Conservation (phyloP, 73 alveolate genomes). For the Tetrahymena elliotti region DNA sequence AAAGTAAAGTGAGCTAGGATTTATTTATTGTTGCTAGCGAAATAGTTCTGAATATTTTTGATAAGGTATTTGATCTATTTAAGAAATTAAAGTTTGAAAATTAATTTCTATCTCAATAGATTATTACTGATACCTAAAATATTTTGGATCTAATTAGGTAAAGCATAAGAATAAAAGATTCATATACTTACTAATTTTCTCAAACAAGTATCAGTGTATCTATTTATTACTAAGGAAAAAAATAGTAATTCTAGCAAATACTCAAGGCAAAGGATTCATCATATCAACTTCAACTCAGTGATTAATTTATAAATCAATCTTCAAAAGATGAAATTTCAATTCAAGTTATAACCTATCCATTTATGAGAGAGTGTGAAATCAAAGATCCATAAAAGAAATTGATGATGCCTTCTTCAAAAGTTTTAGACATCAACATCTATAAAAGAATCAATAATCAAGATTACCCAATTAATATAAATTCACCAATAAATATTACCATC, state of each 20-base stretch:
- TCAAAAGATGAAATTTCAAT: neutral
- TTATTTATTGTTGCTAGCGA: neutral
- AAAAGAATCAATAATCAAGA: neutral
- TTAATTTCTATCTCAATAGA: neutral
- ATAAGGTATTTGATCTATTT: neutral
- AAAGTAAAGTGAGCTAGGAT: neutral
- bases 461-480: neutral
- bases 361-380: neutral
- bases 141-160: neutral
- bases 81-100: neutral
- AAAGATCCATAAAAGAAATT: neutral
- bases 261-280: neutral
- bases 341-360: neutral
- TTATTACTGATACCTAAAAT: neutral
- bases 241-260: neutral
- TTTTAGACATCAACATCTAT: neutral
- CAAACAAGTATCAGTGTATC: neutral
- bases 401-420: neutral
- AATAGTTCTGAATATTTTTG: neutral
- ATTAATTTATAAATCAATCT: neutral
- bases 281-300: neutral
- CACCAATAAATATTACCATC: neutral
- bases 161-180: neutral
- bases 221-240: neutral
- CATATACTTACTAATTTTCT: neutral